Evolutionary conservation across 768 basidiomycete genomes (phyloP).

Genomic region (Naganishia onofrii): DNA sequence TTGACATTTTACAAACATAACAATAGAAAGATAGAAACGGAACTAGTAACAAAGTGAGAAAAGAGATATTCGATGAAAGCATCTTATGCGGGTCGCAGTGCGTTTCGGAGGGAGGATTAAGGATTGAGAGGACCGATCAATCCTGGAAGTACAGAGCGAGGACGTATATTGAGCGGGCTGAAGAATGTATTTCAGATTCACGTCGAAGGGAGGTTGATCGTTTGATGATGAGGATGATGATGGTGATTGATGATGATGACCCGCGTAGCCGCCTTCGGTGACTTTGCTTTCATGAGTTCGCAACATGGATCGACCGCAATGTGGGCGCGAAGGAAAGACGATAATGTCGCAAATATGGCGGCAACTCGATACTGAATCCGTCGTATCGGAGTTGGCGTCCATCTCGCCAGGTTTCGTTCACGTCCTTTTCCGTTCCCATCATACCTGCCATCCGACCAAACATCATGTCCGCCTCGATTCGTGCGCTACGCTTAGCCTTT

Average conservation of each 20-base stretch:
- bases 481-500: slow-evolving; percentile 13
- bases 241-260: slow-evolving; percentile 4
- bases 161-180: background rate
- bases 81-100: slow-evolving; percentile 19
- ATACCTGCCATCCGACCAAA: slow-evolving; percentile 16
- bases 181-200: slow-evolving; percentile 7
- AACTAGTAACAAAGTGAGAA: background rate
- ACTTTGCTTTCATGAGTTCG: slow-evolving; percentile 24
- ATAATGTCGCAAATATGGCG: background rate
- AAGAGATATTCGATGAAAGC: slow-evolving; percentile 8
- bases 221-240: background rate
- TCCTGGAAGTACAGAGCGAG: background rate
- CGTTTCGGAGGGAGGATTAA: slow-evolving; percentile 22
- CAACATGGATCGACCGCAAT: slow-evolving; percentile 10
- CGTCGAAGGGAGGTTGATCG: background rate
- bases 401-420: background rate
- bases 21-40: background rate
- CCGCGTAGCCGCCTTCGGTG: slow-evolving; percentile 24
- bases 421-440: slow-evolving; percentile 12
- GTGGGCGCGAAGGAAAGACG: background rate
- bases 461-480: slow-evolving; percentile 20
- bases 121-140: slow-evolving; percentile 16
- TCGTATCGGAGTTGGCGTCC: background rate
- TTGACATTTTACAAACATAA: slow-evolving; percentile 1
- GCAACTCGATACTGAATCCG: slow-evolving; percentile 1